Base-by-base conservation (phyloP, 805 yeast genomes). In the Wickerhamiella brachini region DNA sequence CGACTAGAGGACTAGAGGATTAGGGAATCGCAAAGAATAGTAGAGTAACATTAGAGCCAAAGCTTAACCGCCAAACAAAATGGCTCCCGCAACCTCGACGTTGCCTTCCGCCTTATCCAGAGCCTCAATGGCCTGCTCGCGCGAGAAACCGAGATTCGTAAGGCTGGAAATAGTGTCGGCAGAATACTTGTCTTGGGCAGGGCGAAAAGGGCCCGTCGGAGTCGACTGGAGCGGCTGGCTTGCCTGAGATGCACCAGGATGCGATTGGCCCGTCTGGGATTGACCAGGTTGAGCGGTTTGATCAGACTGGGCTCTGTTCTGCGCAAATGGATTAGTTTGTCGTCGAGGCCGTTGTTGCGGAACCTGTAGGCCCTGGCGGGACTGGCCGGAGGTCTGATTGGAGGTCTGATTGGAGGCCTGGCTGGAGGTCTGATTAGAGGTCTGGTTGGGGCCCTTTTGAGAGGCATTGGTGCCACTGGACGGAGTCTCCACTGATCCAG, bases 11-110 rank as follows among this genome's bases (percentile, higher is more conserved):
- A n/a, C n/a, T n/a, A n/a, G n/a, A n/a, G n/a, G n/a, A n/a, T n/a
- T n/a, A n/a, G n/a, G n/a, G n/a, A n/a, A n/a, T n/a, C n/a, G n/a
- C n/a, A n/a, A n/a, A n/a, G n/a, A n/a, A n/a, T n/a, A n/a, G n/a
- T n/a, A n/a, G n/a, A n/a, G n/a, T n/a, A n/a, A n/a, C n/a, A 24
- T 24, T 24, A 24, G 26, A 24, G 8, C 8, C 26, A 5, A 24
- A 24, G 8, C 5, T 29, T 39, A 49, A 18, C 48, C 54, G 2
- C 56, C 64, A 46, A 86, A 87, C 47, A 88, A 68, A 47, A 84
- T 59, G 1, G 94, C 79, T 1, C 96, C 97, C 0, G 97, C 97
- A 54, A 80, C 56, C 49, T 90, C 97, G 0, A 83, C 77, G 61
- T 89, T 84, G 8, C 95, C 95, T 24, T 74, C 71, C 1, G 94